Conservation (phyloP, 2,329 filamentous ascomycete species). For the Cadophora sp. region DNA sequence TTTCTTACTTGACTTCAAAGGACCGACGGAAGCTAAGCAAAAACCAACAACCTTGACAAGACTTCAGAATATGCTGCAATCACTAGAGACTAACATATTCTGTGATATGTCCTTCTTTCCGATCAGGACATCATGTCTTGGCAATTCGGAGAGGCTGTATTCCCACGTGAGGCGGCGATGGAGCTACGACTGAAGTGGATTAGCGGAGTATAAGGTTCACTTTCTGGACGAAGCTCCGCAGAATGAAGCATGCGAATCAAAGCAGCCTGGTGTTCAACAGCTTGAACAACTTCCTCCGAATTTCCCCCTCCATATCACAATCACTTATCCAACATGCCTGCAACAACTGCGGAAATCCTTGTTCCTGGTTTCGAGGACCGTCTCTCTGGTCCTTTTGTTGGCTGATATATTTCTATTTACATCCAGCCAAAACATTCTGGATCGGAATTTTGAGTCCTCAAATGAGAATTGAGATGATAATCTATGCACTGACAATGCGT, state of each 20-base stretch:
- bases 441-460: too few relatives aligned
- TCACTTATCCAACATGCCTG: conserved; percentile 43
- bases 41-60: neutral
- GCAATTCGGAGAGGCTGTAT: neutral
- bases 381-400: too few relatives aligned
- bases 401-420: too few relatives aligned
- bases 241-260: neutral
- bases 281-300: too few relatives aligned
- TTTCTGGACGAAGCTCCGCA: too few relatives aligned
- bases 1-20: neutral
- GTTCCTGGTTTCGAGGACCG: conserved; percentile 92
- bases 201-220: too few relatives aligned
- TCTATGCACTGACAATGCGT: too few relatives aligned
- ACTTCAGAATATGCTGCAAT: too few relatives aligned
- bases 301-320: too few relatives aligned
- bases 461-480: too few relatives aligned
- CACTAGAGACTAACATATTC: neutral
- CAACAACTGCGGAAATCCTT: conserved; percentile 95
- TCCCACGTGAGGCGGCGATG: conserved; percentile 18
- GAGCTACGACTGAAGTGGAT: neutral
- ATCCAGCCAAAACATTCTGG: too few relatives aligned
- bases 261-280: too few relatives aligned
- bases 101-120: neutral
- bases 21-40: neutral
- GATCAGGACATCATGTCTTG: conserved; percentile 8